Percentiles rank a stretch among this genome's conserved stretches.
These are phyloP conservation scores for Sphaerosporella brunnea DNA, from an alignment of 495 filamentous ascomycete species.

Conservation along the genomic window DNA sequence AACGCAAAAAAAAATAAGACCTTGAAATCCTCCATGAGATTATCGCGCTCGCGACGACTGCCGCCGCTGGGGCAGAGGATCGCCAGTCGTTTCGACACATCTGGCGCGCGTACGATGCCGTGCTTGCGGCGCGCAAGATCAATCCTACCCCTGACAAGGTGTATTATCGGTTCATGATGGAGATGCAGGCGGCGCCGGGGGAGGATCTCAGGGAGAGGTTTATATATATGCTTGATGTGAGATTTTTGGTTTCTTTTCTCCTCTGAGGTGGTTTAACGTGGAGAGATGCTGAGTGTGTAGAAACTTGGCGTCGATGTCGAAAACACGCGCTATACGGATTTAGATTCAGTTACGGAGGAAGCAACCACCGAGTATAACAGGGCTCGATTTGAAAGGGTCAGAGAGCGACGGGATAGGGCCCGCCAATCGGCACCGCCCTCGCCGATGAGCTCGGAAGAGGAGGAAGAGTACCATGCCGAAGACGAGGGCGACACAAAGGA, in stretches of 20 bases:
- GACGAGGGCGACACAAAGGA: conserved; percentile 10
- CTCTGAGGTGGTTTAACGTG: neutral
- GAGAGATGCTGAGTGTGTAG: neutral
- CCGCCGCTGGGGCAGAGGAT: conserved; percentile 14
- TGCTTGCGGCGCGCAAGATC: conserved; percentile 19
- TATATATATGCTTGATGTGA: conserved; percentile 16
- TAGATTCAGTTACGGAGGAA: neutral
- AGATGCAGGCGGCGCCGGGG: conserved; percentile 17
- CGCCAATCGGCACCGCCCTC: neutral
- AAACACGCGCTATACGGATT: neutral
- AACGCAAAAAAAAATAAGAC: too few species aligned
- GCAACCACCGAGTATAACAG: conserved; percentile 11
- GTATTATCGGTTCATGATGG: conserved; percentile 23
- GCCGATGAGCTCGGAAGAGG: conserved; percentile 6
- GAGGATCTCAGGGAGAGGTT: conserved; percentile 19
- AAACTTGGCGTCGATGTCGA: conserved; percentile 5
- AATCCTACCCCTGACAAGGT: conserved; percentile 19
- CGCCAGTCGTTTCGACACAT: conserved; percentile 16
- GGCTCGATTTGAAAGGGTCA: conserved; percentile 18
- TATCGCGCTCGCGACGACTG: conserved; percentile 21
- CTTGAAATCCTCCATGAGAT: conserved; percentile 26
- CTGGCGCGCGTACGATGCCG: conserved; percentile 24
- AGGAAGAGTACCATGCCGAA: conserved; percentile 15
- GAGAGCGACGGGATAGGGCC: conserved; percentile 15
- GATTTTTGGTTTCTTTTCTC: neutral